phyloP scores from a whole-genome alignment of 2,329 filamentous ascomycete genomes.

The Fusarium graminum region DNA sequence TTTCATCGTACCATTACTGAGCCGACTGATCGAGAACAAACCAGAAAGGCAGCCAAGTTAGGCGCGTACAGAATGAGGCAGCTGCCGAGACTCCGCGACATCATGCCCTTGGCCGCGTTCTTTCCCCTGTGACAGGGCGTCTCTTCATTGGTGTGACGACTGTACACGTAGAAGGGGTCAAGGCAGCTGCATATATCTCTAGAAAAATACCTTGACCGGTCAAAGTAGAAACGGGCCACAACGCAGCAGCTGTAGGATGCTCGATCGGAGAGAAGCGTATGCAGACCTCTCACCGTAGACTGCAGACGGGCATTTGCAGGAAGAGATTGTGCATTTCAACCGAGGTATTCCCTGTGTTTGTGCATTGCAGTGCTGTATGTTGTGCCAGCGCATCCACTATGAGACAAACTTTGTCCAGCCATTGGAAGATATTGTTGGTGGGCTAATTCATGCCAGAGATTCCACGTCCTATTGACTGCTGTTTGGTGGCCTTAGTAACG shows the following conservation, averaged over 20 bases:
- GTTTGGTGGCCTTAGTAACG: background rate
- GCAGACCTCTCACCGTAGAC: conserved; percentile 4
- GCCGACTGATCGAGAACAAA: conserved; percentile 6
- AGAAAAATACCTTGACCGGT: conserved; percentile 2
- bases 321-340: conserved; percentile 31
- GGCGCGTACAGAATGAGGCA: conserved; percentile 19
- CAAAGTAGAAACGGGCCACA: background rate
- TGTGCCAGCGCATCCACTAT: conserved; percentile 25
- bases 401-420: conserved; percentile 2
- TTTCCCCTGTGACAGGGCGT: conserved; percentile 21
- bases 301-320: conserved; percentile 23
- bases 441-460: conserved; percentile 27
- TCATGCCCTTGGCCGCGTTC: conserved; percentile 8
- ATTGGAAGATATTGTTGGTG: conserved; percentile 13
- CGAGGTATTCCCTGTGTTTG: conserved; percentile 15
- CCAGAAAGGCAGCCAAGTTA: conserved; percentile 19
- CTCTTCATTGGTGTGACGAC: conserved; percentile 8
- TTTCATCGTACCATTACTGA: conserved; percentile 15
- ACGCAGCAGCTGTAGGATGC: conserved; percentile 19
- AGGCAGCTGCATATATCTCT: conserved; percentile 15
- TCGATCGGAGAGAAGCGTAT: conserved; percentile 18
- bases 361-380: background rate
- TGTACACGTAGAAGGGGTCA: background rate
- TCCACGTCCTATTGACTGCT: background rate
- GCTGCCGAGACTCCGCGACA: conserved; percentile 10